Percentiles rank a stretch among this genome's conserved stretches.
phyloP scores from a whole-genome alignment of 116 monocot genomes.

The Dioscorea cayenensis region DNA sequence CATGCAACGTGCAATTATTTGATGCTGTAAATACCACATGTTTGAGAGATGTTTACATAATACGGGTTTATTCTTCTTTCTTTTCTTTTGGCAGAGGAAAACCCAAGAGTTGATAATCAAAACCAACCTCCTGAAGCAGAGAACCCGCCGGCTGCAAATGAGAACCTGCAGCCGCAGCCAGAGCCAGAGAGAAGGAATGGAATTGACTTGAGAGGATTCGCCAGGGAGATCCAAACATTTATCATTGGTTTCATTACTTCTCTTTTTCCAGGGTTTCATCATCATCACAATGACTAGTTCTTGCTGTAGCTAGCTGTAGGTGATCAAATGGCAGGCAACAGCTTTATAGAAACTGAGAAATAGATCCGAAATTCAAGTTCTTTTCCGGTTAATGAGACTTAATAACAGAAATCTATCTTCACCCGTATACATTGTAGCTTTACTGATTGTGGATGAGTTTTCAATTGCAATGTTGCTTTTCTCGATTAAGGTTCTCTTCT shows the following conservation, averaged over 20 bases:
- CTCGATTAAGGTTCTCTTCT: neutral
- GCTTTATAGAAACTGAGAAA: slow-evolving; percentile 1
- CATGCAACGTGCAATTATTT: neutral
- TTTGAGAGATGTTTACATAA: neutral
- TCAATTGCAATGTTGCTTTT: neutral
- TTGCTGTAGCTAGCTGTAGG: neutral
- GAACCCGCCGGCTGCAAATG: slow-evolving; percentile 24
- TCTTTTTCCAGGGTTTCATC: slow-evolving; percentile 74
- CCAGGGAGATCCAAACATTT: slow-evolving; percentile 65
- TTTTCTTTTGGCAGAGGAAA: slow-evolving; percentile 33
- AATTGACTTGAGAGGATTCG: slow-evolving; percentile 35
- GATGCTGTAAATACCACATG: neutral
- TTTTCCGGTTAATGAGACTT: neutral
- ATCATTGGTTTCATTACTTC: slow-evolving; percentile 79
- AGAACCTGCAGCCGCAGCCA: slow-evolving; percentile 10
- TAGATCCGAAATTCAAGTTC: neutral
- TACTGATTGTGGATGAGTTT: neutral
- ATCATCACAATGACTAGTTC: slow-evolving; percentile 49
- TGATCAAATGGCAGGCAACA: neutral
- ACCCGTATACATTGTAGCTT: neutral
- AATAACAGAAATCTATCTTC: neutral
- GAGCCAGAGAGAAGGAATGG: slow-evolving; percentile 29
- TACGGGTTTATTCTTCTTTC: neutral
- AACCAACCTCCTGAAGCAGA: slow-evolving; percentile 22
- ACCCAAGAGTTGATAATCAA: slow-evolving; percentile 24